Base-by-base conservation (phyloP, 179 eudicot species). In the Drosera spatulata region DNA sequence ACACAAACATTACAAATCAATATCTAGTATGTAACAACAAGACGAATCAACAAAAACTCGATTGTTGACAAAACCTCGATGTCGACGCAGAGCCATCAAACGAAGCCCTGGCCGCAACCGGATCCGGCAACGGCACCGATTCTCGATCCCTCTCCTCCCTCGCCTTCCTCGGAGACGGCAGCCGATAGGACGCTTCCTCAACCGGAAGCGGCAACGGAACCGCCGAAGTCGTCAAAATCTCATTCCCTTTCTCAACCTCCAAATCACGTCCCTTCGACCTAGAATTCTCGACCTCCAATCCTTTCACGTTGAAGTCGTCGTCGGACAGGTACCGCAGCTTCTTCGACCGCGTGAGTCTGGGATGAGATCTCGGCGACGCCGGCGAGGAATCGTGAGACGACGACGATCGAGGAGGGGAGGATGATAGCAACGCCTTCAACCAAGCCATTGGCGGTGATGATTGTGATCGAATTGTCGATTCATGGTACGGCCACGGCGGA, bases 171-270 rank as follows among this genome's bases (percentile, higher is more conserved):
- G 12, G 53, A 50, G 58, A 22, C 40, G 4, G 7, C 41, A 55
- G 10, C 41, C 33, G 37, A 53, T 46, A 39, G 54, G 63, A 39
- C 49, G 64, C 61, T 39, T 77, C 86, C 1, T 91, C 91, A 2
- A 81, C 73, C 11, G 96, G 96, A 60, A 87, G 74, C 49, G 87
- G 95, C 15, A 65, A 80, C 5, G 96, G 77, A 50, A 78, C 79
- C 37, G 82, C 85, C 2, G 70, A 56, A 33, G 60, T 60, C 5
- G 74, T 67, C 75, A 77, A 66, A 53, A 9, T 68, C 43, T 59
- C 73, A 11, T 41, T 40, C 5, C 39, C 57, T 8, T 33, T 9
- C 39, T 13, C 8, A 37, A 42, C 13, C 11, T 61, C 44, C 45
- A 45, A 63, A 41, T 60, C 57, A 10, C 44, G 49, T 4, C 14